Conservation (phyloP, 306 rosid genomes). For the Prosopis cineraria region DNA sequence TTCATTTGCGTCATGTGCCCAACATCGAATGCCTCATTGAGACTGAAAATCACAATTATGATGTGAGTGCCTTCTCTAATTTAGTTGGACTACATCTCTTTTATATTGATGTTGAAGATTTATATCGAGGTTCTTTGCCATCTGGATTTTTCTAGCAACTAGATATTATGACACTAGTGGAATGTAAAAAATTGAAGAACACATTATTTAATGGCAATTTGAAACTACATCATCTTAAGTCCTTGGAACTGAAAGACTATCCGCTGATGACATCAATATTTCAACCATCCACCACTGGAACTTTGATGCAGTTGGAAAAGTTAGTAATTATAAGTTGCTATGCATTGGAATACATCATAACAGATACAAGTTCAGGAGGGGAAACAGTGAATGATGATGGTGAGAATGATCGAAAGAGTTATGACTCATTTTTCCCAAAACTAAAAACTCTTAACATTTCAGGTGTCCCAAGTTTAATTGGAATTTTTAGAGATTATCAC, state of each 20-base stretch:
- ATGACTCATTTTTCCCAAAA: slow-evolving; percentile 23
- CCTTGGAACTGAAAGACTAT: not conserved
- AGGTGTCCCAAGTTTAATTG: not conserved
- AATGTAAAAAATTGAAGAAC: not conserved
- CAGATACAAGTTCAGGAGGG: too few relatives aligned
- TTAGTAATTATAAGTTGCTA: not conserved
- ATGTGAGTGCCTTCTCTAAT: not conserved
- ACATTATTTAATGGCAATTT: too few relatives aligned
- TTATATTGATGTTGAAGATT: not conserved
- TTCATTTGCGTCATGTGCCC: not conserved
- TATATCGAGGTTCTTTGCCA: not conserved
- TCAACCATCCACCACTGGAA: not conserved
- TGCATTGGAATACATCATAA: not conserved
- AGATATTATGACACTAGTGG: not conserved
- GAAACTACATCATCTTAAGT: not conserved
- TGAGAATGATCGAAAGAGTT: too few relatives aligned
- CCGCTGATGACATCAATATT: not conserved
- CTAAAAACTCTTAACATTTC: too few relatives aligned
- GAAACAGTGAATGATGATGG: not conserved
- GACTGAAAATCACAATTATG: not conserved
- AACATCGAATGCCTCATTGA: slow-evolving; percentile 18
- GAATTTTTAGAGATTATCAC: not conserved
- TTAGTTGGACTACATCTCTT: not conserved
- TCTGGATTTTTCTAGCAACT: not conserved
- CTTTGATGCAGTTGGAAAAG: slow-evolving; percentile 5